Base-by-base conservation (phyloP, 2,329 filamentous ascomycete species). In the Blastomyces percursus region DNA sequence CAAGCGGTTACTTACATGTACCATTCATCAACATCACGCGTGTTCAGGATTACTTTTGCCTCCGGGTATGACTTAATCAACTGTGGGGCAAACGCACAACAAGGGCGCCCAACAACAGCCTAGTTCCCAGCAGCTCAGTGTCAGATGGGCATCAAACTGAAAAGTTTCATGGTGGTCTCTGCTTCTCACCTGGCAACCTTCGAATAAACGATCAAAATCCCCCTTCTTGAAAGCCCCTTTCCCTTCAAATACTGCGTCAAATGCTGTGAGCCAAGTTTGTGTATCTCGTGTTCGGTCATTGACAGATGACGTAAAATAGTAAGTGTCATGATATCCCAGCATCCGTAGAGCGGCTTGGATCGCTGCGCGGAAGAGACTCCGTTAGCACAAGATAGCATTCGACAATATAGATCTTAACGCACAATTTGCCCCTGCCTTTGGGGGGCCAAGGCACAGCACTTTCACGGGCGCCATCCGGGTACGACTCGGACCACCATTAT, bases 51-150 rank as follows among this genome's bases (percentile, higher is more conserved):
- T 60, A 89, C 83, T 74, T 89, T 89, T 63, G 87, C 87, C 61
- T 89, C 84, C 1, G 87, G 87, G 71, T 89, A 90, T n/a, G 86
- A 84, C 70, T 86, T 83, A 66, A 89, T 86, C 65, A 90, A 79
- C 72, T 89, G 86, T 72, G 85, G 82, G 59, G 84, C 84, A 69
- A 90, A 90, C 48, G 84, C 83, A 52, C 85, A 82, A 35, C 84
- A 82, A 7, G 86, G 86, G 82, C 83, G 86, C 77, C 89, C 86
- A 72, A 84, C 87, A 21, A 89, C 84, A 52, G 85, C 85, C 59
- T 61, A 42, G 42, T 9, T 35, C 50, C 40, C 21, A 42, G 21
- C 56, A 30, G 40, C 16, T 46, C n/a, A 6, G 21, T 11, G 19
- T 59, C 24, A 59, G 40, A 12, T 16, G 40, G 21, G 21, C 11